phyloP scores from a whole-genome alignment of 306 rosid species.

The Morella rubra region DNA sequence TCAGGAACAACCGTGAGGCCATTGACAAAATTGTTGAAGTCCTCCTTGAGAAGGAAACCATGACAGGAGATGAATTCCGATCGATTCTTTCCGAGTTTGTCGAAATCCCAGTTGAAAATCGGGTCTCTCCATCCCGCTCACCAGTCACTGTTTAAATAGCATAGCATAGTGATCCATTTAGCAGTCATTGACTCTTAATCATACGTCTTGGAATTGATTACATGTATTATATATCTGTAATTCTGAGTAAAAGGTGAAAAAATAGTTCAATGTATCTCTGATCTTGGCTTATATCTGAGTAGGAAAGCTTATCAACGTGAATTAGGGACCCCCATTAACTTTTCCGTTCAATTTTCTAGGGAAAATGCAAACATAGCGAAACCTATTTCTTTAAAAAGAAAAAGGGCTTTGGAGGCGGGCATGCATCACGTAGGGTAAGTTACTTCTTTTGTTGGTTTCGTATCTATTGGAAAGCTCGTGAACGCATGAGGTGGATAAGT shows the following conservation, averaged over 20 bases:
- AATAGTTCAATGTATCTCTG: neutral
- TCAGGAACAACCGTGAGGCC: slow-evolving; percentile 93
- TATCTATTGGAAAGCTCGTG: no score
- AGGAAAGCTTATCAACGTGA: neutral
- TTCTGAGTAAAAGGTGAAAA: slow-evolving; percentile 14
- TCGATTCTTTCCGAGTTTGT: slow-evolving; percentile 78
- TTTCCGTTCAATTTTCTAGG: no score
- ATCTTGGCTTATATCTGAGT: neutral
- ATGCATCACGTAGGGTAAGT: no score
- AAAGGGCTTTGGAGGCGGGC: no score
- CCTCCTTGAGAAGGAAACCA: slow-evolving; percentile 89
- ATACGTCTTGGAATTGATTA: slow-evolving; percentile 21
- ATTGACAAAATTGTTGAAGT: slow-evolving; percentile 91
- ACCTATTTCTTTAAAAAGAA: no score
- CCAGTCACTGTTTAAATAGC: slow-evolving; percentile 69
- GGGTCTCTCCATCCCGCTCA: slow-evolving; percentile 62
- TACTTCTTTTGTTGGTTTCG: no score
- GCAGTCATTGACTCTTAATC: slow-evolving; percentile 27
- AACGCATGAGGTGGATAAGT: no score
- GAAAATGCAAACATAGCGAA: no score
- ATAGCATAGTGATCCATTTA: slow-evolving; percentile 21
- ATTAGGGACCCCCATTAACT: neutral
- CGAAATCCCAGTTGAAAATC: slow-evolving; percentile 84
- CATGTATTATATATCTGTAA: slow-evolving; percentile 43
- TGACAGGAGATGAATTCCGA: slow-evolving; percentile 89